Evolutionary conservation across 1,284 basidiomycete species (phyloP).

Genomic region (Ustilago lituana): DNA sequence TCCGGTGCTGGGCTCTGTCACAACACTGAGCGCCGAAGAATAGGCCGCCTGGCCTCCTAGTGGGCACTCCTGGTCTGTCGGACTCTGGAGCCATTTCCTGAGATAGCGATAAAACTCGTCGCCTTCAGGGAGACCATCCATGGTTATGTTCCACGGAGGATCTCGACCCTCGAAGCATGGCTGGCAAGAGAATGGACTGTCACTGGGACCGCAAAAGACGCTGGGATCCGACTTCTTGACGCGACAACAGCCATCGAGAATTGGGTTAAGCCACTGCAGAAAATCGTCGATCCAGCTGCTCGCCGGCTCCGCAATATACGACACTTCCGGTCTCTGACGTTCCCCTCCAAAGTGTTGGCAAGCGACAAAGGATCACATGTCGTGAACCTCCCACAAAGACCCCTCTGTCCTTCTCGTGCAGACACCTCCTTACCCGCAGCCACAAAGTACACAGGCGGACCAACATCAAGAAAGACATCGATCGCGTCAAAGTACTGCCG

Average conservation of each 20-base stretch:
- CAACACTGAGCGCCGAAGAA: constrained; percentile 72
- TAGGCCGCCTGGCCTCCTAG: constrained; percentile 89
- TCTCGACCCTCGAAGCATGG: constrained; percentile 82
- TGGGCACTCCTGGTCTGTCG: constrained; percentile 87
- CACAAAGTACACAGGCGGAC: constrained; percentile 93
- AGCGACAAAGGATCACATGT: constrained; percentile 87
- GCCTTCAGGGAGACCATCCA: constrained; percentile 87
- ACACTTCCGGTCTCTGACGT: constrained; percentile 81
- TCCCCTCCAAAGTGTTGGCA: constrained; percentile 89
- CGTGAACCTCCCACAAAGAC: constrained; percentile 90
- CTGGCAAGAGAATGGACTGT: constrained; percentile 78
- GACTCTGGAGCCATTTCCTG: constrained; percentile 85
- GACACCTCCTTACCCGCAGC: constrained; percentile 41
- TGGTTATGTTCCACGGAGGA: constrained; percentile 91
- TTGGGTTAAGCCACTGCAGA: constrained; percentile 89
- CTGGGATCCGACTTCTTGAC: constrained; percentile 79
- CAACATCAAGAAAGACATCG: constrained; percentile 87
- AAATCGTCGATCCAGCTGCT: constrained; percentile 77
- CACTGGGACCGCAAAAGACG: constrained; percentile 80
- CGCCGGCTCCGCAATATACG: constrained; percentile 84
- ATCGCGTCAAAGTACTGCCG: constrained; percentile 88
- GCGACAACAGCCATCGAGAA: constrained; percentile 87
- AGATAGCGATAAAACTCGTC: constrained; percentile 90
- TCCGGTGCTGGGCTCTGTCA: constrained; percentile 67
- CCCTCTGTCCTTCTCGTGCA: constrained; percentile 74